These are phyloP conservation scores for Crepidotus variabilis DNA, from an alignment of 768 basidiomycete genomes.

Conservation along the genomic window DNA sequence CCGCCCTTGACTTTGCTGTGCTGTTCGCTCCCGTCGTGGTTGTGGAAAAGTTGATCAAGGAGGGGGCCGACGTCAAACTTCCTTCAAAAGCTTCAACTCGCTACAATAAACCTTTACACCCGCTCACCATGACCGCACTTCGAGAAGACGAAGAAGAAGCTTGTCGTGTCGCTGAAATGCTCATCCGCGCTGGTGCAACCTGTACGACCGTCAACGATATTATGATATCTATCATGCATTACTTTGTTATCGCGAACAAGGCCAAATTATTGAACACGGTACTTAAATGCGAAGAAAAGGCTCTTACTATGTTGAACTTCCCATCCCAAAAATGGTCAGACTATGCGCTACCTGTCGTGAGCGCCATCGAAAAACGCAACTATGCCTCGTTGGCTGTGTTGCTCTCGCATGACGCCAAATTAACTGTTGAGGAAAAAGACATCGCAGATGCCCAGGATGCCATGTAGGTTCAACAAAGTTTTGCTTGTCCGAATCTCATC, in stretches of 20 bases:
- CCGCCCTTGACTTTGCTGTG: slow-evolving; percentile 49
- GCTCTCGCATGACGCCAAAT: slow-evolving; percentile 39
- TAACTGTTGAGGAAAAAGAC: slow-evolving; percentile 30
- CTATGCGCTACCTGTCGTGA: slow-evolving; percentile 33
- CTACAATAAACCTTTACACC: slow-evolving; percentile 25
- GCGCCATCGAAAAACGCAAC: slow-evolving; percentile 27
- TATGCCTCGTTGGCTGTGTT: slow-evolving; percentile 34
- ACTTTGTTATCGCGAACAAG: slow-evolving; percentile 29
- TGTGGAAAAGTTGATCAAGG: slow-evolving; percentile 42
- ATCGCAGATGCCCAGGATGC: slow-evolving; percentile 29
- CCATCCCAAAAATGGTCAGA: slow-evolving; percentile 25
- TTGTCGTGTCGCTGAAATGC: slow-evolving; percentile 33
- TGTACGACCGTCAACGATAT: slow-evolving; percentile 35
- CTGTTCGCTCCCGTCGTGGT: slow-evolving; percentile 40
- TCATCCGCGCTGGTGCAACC: slow-evolving; percentile 37
- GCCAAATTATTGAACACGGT: slow-evolving; percentile 37
- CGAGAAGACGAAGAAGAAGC: slow-evolving; percentile 38
- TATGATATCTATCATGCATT: slow-evolving; percentile 37
- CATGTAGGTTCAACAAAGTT: slow-evolving; percentile 22
- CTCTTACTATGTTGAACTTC: slow-evolving; percentile 33
- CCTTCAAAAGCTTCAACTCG: slow-evolving; percentile 20
- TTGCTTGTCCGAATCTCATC: too few species aligned
- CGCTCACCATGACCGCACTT: slow-evolving; percentile 36
- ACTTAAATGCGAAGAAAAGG: slow-evolving; percentile 38
- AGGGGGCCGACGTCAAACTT: slow-evolving; percentile 42